A percentile compares a stretch with the other conserved stretches of the same genome.
phyloP scores from a whole-genome alignment of 2,329 filamentous ascomycete species.

The Hyphodiscus sp. region DNA sequence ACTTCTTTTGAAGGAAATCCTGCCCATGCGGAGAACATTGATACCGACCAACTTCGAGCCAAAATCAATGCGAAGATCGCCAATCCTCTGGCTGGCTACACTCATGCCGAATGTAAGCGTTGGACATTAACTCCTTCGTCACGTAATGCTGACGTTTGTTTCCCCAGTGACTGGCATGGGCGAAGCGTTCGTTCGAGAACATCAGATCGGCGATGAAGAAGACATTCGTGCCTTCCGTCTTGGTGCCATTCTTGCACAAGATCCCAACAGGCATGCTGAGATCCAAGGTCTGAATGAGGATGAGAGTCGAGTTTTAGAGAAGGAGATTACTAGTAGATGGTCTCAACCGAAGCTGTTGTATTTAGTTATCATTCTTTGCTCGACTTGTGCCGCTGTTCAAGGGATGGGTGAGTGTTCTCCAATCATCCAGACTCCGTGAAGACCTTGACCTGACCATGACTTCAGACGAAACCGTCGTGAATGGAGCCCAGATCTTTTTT shows the following conservation, averaged over 20 bases:
- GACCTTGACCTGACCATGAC: not conserved
- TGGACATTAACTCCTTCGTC: too few species aligned
- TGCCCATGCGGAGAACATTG: too few species aligned
- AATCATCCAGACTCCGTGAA: not conserved
- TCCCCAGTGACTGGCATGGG: not conserved
- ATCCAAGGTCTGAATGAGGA: slow-evolving; percentile 48
- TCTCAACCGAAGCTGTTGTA: slow-evolving; percentile 60
- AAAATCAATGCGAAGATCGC: slow-evolving; percentile 43
- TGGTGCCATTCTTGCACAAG: slow-evolving; percentile 51
- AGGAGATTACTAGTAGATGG: slow-evolving; percentile 62
- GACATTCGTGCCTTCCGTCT: slow-evolving; percentile 53
- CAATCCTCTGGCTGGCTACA: slow-evolving; percentile 45
- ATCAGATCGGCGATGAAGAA: slow-evolving; percentile 47
- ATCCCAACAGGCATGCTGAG: slow-evolving; percentile 36
- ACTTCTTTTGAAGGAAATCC: too few species aligned
- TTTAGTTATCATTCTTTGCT: slow-evolving; percentile 58
- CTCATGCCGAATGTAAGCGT: slow-evolving; percentile 34
- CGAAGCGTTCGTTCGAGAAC: slow-evolving; percentile 48
- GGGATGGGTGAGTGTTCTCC: slow-evolving; percentile 47
- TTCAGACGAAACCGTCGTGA: slow-evolving; percentile 57
- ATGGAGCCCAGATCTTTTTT: slow-evolving; percentile 63
- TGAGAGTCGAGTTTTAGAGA: slow-evolving; percentile 50
- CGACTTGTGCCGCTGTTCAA: slow-evolving; percentile 63
- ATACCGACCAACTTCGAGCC: slow-evolving; percentile 11
- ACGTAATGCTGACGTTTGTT: too few species aligned